Percentiles rank a stretch among this genome's conserved stretches.
These are phyloP conservation scores for Flaveria sonorensis DNA, from an alignment of 129 eudicot genomes.

Conservation along the genomic window DNA sequence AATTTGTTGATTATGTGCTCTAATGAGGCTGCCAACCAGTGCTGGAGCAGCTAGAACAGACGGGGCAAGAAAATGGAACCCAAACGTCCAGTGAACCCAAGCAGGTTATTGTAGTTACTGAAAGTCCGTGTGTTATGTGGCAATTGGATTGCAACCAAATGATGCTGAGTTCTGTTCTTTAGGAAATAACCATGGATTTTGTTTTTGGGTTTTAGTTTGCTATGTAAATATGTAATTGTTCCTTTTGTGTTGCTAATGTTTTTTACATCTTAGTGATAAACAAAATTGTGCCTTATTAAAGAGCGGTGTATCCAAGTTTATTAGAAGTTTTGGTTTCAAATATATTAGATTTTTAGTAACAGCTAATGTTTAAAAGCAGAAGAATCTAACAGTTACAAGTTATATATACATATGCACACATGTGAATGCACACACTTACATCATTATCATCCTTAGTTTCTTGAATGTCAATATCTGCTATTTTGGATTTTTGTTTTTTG, in stretches of 20 bases:
- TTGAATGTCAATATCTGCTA: slow-evolving; percentile 25
- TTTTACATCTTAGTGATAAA: slow-evolving; percentile 9
- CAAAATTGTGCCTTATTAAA: neutral
- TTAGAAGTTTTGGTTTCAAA: slow-evolving; percentile 4
- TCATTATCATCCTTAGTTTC: neutral
- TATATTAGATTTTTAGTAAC: slow-evolving; percentile 4
- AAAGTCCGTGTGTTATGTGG: slow-evolving; percentile 27
- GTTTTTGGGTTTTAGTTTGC: slow-evolving; percentile 20
- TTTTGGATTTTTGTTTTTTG: neutral
- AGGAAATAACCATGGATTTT: slow-evolving; percentile 11
- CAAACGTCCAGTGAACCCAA: slow-evolving; percentile 53
- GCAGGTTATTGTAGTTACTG: slow-evolving; percentile 54
- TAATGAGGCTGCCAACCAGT: slow-evolving; percentile 44
- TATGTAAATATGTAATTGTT: slow-evolving; percentile 20
- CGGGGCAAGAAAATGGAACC: slow-evolving; percentile 52
- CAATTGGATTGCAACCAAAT: slow-evolving; percentile 25
- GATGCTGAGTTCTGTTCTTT: slow-evolving; percentile 14
- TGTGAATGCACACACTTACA: neutral
- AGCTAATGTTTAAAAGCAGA: slow-evolving; percentile 13
- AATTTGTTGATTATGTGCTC: slow-evolving; percentile 90
- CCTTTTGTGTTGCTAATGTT: slow-evolving; percentile 6
- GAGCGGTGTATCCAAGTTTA: slow-evolving; percentile 5
- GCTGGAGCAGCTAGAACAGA: slow-evolving; percentile 40
- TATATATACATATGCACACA: neutral
- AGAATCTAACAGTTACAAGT: slow-evolving; percentile 3